Evolutionary conservation across 768 basidiomycete species (phyloP), one percentile per base, ranked within the genome.

Genomic region (Pilatotrama ljubarskyi): DNA sequence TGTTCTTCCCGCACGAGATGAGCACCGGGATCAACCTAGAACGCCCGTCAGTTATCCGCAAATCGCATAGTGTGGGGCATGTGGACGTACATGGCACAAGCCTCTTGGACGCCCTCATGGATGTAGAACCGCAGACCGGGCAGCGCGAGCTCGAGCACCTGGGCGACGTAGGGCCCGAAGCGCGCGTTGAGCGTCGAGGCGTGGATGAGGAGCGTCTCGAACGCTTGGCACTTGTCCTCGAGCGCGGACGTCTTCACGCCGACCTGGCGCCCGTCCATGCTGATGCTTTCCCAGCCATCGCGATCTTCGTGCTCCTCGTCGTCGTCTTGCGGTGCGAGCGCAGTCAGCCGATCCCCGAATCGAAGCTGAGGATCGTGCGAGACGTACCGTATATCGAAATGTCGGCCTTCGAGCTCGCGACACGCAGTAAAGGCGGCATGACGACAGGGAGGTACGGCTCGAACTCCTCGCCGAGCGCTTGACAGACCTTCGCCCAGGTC

Each of bases 401-500:
- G 64, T 93, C 90, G 0, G 89, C 86, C 73, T 92, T 92, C n/a
- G 86, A 84, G 29, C 85, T 81, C 3, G 94, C 94, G 0, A 88
- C 84, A 5, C 82, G 78, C 22, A 95, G 77, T 11, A 95, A 73
- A 0, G 84, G 80, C 0, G 93, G 91, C 84, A 95, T 92, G 2
- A 95, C 93, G 15, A 89, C 81, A 0, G 87, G 86, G 2, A 95
- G 80, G 70, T 91, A 95, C 0, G 91, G 91, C 68, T 90, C 91
- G 61, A 95, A 96, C 68, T 94, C 90, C 11, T 82, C 77, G 0
- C 89, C 89, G 67, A 95, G 81, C 0, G 91, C 90, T 63, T 93
- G 91, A 69, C 91, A 93, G 0, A 95, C 81, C 67, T 91, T 94
- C 2, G 90, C 88, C 92, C 92, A 95, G 0, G 92, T 95, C 42